Base-by-base conservation (phyloP, 2,329 filamentous ascomycete species). In the Geosmithia morbida region DNA sequence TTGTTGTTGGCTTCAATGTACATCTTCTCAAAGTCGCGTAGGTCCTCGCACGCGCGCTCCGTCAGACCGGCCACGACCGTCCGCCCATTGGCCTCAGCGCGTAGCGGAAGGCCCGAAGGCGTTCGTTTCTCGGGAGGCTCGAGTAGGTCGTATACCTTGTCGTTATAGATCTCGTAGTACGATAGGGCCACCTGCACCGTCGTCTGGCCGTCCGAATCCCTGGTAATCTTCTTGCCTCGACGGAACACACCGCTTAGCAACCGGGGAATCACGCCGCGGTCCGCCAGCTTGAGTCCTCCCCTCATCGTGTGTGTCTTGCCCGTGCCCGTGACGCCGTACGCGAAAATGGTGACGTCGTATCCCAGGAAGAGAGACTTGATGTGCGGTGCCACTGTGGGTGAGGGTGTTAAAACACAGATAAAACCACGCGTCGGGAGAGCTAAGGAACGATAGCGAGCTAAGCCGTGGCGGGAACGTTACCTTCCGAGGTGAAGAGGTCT, bases 271-370 rank as follows among this genome's bases (percentile, higher is more conserved):
- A 92, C 83, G 51, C 89, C 89, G 55, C 89, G 77, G 48, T 95
- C 88, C 5, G 84, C 83, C 48, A 95, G 72, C 60, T 84, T 85
- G 64, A 94, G 78, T 40, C 89, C 89, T 53, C 89, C 89, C 53
- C 89, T 82, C 88, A 96, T 95, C 2, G 89, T 96, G 65, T 95
- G 87, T 50, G 89, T 96, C 67, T 96, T 96, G 48, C 89, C 89
- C 0, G 88, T 94, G 44, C 89, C 89, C 0, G 89, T 95, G 50
- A 90, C 87, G 51, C 89, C 89, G 61, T 96, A 95, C 26, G 89
- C 88, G 59, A 96, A 95, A 49, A 95, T 78, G 11, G 87, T 94
- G 41, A 90, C 78, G 65, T 94, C 86, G 59, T 87, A 80, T 49
- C 87, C 92, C 65, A 83, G 82, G 67, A 97, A 96, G 10, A 97